Conservation (phyloP, 257 asterid genomes). For the Solanum pennellii region DNA sequence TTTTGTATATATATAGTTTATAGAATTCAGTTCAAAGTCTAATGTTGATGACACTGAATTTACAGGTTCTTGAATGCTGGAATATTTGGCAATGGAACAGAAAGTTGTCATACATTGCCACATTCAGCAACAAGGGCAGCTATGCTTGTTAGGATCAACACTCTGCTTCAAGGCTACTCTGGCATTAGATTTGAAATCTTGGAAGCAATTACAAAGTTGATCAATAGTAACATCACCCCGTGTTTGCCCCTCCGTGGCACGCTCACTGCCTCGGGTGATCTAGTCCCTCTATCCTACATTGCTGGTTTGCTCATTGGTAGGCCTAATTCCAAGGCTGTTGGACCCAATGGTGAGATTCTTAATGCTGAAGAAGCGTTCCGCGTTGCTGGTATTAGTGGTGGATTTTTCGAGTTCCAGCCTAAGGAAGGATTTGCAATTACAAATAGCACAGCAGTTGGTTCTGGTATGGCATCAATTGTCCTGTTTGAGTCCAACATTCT, state of each 20-base stretch:
- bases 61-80: conserved; percentile 45
- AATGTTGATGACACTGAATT: neutral
- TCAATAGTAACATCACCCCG: conserved; percentile 36
- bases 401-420: conserved; percentile 37
- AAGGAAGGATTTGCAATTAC: conserved; percentile 45
- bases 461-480: conserved; percentile 41
- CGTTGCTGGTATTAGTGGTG: conserved; percentile 16
- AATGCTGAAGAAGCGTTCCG: conserved; percentile 30
- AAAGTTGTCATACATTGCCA: conserved; percentile 27
- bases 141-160: conserved; percentile 45
- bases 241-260: conserved; percentile 47
- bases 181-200: conserved; percentile 42
- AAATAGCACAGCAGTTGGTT: conserved; percentile 42
- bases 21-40: neutral
- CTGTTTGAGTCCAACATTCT: conserved; percentile 29
- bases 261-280: conserved; percentile 39
- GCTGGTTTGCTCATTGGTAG: conserved; percentile 39
- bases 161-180: conserved; percentile 46
- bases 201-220: conserved; percentile 13
- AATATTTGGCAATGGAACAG: conserved; percentile 28
- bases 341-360: conserved; percentile 32
- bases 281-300: conserved; percentile 38
- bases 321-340: conserved; percentile 35
- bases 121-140: conserved; percentile 40
- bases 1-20: neutral